These are phyloP conservation scores for Beauveria varroae DNA, from an alignment of 2,329 filamentous ascomycete genomes.

Conservation along the genomic window DNA sequence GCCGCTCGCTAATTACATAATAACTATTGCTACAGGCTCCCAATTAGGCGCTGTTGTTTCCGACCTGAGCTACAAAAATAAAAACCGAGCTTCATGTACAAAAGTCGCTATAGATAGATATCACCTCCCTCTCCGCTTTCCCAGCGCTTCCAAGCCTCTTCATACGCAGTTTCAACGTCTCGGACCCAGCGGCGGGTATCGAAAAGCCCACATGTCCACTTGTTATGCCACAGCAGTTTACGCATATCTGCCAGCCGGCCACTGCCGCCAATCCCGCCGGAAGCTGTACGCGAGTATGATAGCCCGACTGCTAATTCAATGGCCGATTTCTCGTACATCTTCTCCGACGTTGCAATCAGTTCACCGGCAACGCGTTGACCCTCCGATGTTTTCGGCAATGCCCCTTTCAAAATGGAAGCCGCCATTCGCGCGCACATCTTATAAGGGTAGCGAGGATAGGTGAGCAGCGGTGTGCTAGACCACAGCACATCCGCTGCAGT, in stretches of 20 bases:
- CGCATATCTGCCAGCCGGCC: slow-evolving; percentile 75
- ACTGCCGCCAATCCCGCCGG: slow-evolving; percentile 43
- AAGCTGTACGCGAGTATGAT: slow-evolving; percentile 42
- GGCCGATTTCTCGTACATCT: slow-evolving; percentile 76
- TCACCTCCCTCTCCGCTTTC: slow-evolving; percentile 81
- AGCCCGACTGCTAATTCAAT: slow-evolving; percentile 58
- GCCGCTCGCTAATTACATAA: neutral
- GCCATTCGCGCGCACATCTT: slow-evolving; percentile 99
- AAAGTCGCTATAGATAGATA: slow-evolving; percentile 61
- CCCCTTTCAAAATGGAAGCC: slow-evolving; percentile 85
- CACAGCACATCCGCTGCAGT: slow-evolving; percentile 94
- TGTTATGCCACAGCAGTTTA: slow-evolving; percentile 70
- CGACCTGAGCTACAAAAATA: neutral
- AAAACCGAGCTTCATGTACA: neutral
- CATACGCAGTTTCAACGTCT: slow-evolving; percentile 83
- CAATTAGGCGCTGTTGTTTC: neutral
- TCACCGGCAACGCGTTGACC: slow-evolving; percentile 63
- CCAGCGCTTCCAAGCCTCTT: slow-evolving; percentile 84
- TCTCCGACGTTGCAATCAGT: slow-evolving; percentile 69
- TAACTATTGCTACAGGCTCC: neutral
- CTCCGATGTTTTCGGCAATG: slow-evolving; percentile 64
- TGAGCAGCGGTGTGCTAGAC: slow-evolving; percentile 90
- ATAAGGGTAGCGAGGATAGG: slow-evolving; percentile 83
- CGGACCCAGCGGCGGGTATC: slow-evolving; percentile 86
- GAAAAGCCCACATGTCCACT: slow-evolving; percentile 84